phyloP scores from a whole-genome alignment of 768 basidiomycete genomes.

The Leucosporidium yakuticum region DNA sequence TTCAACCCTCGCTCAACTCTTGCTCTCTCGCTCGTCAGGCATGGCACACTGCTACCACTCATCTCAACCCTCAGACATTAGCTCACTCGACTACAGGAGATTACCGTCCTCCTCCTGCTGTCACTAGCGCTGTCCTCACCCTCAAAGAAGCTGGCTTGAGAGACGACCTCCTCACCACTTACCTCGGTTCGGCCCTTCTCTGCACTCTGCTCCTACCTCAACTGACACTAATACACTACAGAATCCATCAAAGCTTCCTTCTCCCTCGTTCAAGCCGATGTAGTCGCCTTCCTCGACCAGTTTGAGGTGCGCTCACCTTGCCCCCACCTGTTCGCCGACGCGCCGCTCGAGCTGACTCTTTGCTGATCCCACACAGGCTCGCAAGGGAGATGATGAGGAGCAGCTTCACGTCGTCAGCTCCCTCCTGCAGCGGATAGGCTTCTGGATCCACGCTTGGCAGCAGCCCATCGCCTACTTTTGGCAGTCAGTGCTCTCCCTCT shows the following conservation, averaged over 20 bases:
- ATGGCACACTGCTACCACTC: too few species aligned
- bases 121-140: neutral
- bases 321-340: neutral
- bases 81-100: too few species aligned
- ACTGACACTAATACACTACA: neutral
- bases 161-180: slow-evolving; percentile 17
- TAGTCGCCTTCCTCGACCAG: slow-evolving; percentile 9
- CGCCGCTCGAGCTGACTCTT: too few species aligned
- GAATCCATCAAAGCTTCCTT: slow-evolving; percentile 7
- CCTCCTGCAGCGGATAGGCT: slow-evolving; percentile 17
- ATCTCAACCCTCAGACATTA: too few species aligned
- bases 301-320: slow-evolving; percentile 13
- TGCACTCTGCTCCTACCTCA: neutral
- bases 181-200: slow-evolving; percentile 11
- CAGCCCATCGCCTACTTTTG: slow-evolving; percentile 16
- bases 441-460: slow-evolving; percentile 16
- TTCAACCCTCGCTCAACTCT: too few species aligned
- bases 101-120: too few species aligned
- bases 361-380: neutral
- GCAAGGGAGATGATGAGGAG: neutral
- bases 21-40: too few species aligned
- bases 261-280: slow-evolving; percentile 4
- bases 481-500: slow-evolving; percentile 5
- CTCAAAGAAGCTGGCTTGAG: slow-evolving; percentile 3
- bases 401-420: neutral